Evolutionary conservation across 2,329 filamentous ascomycete genomes (phyloP).

Genomic region (Alternaria sp.): DNA sequence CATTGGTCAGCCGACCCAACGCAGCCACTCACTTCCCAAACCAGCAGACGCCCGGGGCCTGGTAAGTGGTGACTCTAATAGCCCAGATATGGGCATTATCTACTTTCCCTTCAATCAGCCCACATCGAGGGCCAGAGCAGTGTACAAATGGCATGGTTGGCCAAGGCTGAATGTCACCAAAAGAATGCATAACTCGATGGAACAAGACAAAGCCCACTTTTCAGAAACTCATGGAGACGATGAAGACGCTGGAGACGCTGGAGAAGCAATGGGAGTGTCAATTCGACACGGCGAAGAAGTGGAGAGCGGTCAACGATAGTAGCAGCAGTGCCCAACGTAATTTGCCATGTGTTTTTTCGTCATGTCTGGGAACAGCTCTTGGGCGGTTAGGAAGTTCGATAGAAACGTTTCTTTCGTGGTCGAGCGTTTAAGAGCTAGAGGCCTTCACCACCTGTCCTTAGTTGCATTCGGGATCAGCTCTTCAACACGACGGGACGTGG

Average conservation of each 20-base stretch:
- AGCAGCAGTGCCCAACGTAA: background rate
- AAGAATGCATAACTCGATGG: background rate
- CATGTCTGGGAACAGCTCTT: background rate
- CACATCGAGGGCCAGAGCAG: background rate
- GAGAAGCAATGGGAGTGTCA: accelerated
- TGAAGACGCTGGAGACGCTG: background rate
- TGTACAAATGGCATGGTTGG: background rate
- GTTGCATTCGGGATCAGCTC: background rate
- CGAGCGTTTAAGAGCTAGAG: background rate
- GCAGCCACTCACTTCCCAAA: background rate
- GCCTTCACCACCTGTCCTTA: background rate
- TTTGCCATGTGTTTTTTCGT: background rate
- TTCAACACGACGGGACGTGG: slow-evolving; percentile 91
- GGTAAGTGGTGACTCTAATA: background rate
- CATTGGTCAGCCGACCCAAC: background rate
- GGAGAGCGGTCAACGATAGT: background rate
- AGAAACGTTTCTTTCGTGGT: background rate
- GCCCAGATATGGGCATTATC: background rate
- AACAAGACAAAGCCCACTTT: background rate
- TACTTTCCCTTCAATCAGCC: background rate
- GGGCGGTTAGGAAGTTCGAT: background rate
- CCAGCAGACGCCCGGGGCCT: background rate
- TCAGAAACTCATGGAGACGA: background rate
- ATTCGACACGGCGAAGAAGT: background rate
- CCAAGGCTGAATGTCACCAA: background rate